Evolutionary conservation across 768 basidiomycete species (phyloP).

Genomic region (Punctularia strigosozonata): DNA sequence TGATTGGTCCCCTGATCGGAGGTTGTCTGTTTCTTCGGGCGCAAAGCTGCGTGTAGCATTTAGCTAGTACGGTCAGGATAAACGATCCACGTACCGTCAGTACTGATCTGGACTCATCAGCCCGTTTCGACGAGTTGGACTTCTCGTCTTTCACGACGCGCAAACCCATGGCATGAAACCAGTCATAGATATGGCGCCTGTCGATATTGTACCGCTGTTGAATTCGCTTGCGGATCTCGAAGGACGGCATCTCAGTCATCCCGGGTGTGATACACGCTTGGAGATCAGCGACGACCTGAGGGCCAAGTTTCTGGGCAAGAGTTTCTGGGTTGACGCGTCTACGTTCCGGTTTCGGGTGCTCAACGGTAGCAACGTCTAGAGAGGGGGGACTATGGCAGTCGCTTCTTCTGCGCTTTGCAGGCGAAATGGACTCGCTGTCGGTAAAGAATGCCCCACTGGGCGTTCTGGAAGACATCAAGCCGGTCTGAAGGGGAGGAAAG

Average conservation of each 20-base stretch:
- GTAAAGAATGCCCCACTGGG: no score
- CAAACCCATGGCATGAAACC: slow-evolving; percentile 49
- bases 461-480: no score
- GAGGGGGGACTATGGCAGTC: no score
- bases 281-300: slow-evolving; percentile 58
- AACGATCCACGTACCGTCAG: slow-evolving; percentile 1
- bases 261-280: slow-evolving; percentile 61
- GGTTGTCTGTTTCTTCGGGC: neutral
- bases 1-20: neutral
- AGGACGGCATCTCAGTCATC: slow-evolving; percentile 64
- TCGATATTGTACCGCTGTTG: slow-evolving; percentile 63
- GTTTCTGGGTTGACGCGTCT: slow-evolving; percentile 66
- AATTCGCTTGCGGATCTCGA: slow-evolving; percentile 55
- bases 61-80: neutral
- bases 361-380: no score
- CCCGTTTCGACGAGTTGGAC: slow-evolving; percentile 6
- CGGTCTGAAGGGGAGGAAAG: no score
- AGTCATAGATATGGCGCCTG: slow-evolving; percentile 67
- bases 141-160: slow-evolving; percentile 8
- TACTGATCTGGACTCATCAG: slow-evolving; percentile 9
- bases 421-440: no score
- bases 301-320: slow-evolving; percentile 53
- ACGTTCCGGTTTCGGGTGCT: no score
- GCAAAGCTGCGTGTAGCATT: neutral
- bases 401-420: no score